These are phyloP conservation scores for Melampsora americana DNA, from an alignment of 1,284 basidiomycete species.

Conservation along the genomic window DNA sequence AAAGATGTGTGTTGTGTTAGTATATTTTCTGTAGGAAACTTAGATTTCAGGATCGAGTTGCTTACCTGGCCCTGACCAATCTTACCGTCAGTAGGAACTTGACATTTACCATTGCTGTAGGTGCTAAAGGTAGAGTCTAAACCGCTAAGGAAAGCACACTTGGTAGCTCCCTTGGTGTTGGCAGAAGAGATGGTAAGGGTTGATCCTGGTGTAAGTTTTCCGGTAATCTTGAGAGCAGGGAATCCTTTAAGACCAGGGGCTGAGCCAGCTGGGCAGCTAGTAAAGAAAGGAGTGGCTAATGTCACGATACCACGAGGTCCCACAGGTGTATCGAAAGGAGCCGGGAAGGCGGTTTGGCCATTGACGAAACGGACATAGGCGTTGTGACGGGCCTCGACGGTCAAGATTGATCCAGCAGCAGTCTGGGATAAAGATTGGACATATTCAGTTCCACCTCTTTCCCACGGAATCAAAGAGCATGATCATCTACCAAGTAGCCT, in stretches of 20 bases:
- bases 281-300: slow-evolving; percentile 30
- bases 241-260: slow-evolving; percentile 32
- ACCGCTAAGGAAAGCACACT: slow-evolving; percentile 34
- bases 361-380: slow-evolving; percentile 39
- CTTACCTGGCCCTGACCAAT: slow-evolving; percentile 35
- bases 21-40: too few relatives aligned
- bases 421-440: slow-evolving; percentile 46
- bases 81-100: slow-evolving; percentile 32
- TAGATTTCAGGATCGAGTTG: too few relatives aligned
- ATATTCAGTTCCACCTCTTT: neutral
- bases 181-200: slow-evolving; percentile 15
- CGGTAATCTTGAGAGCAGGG: slow-evolving; percentile 32
- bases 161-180: slow-evolving; percentile 27
- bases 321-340: slow-evolving; percentile 29
- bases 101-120: slow-evolving; percentile 19
- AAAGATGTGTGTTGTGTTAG: neutral
- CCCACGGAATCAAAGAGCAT: neutral
- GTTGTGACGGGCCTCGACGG: slow-evolving; percentile 52
- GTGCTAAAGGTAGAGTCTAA: slow-evolving; percentile 32
- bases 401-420: slow-evolving; percentile 55
- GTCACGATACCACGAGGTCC: slow-evolving; percentile 30
- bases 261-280: slow-evolving; percentile 30
- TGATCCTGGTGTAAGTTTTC: slow-evolving; percentile 23
- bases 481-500: neutral
- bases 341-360: slow-evolving; percentile 36